These are phyloP conservation scores for Macrocystidia cucumis DNA, from an alignment of 1,284 basidiomycete genomes.

Conservation along the genomic window DNA sequence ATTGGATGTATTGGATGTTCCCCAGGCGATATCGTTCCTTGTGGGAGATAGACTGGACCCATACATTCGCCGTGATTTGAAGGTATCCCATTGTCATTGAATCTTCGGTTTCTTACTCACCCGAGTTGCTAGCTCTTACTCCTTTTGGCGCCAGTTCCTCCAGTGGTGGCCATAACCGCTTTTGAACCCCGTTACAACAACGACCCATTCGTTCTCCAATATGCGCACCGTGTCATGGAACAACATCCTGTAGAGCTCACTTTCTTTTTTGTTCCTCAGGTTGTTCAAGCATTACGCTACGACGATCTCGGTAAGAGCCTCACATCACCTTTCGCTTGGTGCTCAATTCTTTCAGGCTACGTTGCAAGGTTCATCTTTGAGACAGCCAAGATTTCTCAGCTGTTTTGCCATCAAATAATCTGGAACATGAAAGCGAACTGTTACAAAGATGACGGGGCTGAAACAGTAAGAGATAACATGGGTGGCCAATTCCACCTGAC, in stretches of 20 bases:
- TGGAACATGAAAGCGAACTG: slow-evolving; percentile 99
- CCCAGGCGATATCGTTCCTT: slow-evolving; percentile 78
- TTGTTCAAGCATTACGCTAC: slow-evolving; percentile 91
- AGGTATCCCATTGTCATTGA: slow-evolving; percentile 34
- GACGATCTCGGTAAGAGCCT: slow-evolving; percentile 70
- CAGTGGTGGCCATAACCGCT: slow-evolving; percentile 80
- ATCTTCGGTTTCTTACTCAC: background rate
- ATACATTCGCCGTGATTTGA: slow-evolving; percentile 57
- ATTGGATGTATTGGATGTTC: slow-evolving; percentile 61
- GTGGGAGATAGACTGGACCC: slow-evolving; percentile 66
- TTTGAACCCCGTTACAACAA: slow-evolving; percentile 82
- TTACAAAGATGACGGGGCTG: slow-evolving; percentile 85
- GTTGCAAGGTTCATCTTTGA: slow-evolving; percentile 96
- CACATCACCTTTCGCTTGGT: background rate
- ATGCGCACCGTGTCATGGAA: slow-evolving; percentile 92
- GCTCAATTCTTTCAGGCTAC: slow-evolving; percentile 56
- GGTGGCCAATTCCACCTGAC: too few relatives aligned
- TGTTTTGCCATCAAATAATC: slow-evolving; percentile 99
- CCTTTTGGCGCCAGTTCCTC: slow-evolving; percentile 86
- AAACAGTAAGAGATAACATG: slow-evolving; percentile 51
- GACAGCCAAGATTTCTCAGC: slow-evolving; percentile 94
- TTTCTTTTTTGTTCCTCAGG: slow-evolving; percentile 99
- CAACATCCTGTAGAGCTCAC: slow-evolving; percentile 93
- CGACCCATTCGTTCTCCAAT: slow-evolving; percentile 88
- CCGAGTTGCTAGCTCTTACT: slow-evolving; percentile 71